Evolutionary conservation across 2,329 filamentous ascomycete species (phyloP), one percentile per base, ranked within the genome.

Genomic region (Penicillium freii): DNA sequence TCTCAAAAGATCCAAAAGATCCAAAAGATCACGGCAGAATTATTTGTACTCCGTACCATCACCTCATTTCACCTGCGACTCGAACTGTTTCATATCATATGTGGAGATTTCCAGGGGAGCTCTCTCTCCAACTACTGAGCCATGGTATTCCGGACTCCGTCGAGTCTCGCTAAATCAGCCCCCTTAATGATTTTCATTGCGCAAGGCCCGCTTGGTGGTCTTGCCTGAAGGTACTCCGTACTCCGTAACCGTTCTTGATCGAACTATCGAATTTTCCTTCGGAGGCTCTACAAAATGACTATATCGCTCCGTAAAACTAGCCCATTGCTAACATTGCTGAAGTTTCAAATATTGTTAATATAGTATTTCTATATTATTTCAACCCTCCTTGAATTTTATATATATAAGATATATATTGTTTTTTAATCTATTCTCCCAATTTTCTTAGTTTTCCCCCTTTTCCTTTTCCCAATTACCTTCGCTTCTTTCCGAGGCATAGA

Each of bases 31-130:
- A 33, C 31, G 31, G 31, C 13, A 1, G 5, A 33, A 15, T 33
- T 33, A 33, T 33, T 31, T 13, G 10, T 7, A n/a, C n/a, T n/a
- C n/a, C n/a, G n/a, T n/a, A 34, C 21, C 21, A 17, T 19, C 31
- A 5, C 38, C 27, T 64, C 62, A 66, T 62, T 63, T 62, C 58
- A 56, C 53, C 58, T 64, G 64, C 33, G 60, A 67, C 65, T 45
- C 29, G 49, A 46, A 52, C 21, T 62, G 64, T 66, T 67, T 67
- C 65, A 67, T 55, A 33, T 15, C 31, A 33, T 46, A 56, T 61
- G 64, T 66, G 65, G 65, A 66, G 65, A 67, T 66, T 67, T 56
- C 40, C 52, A 59, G 58, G 64, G 39, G 49, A 51, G 59, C 56
- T 51, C 29, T 42, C 34, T 40, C 23, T 23, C 10, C 31, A 33